Evolutionary conservation across 768 basidiomycete species (phyloP), one percentile per base, ranked within the genome.

Genomic region (Termitomyces sp.): DNA sequence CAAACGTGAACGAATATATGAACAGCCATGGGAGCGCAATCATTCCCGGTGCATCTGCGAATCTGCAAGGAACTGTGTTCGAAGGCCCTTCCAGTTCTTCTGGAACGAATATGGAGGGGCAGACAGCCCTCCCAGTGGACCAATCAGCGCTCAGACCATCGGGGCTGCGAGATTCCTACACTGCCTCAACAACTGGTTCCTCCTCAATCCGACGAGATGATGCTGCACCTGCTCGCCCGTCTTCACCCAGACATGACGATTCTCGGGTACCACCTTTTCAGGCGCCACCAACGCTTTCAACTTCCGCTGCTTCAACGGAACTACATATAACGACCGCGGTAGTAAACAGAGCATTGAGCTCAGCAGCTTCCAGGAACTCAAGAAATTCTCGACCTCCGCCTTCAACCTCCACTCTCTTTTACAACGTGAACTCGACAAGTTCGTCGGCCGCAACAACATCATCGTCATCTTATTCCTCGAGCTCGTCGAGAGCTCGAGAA

Each of bases 21-120:
- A 35, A 51, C 15, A 51, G 54, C 22, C 64, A 58, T 44, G 66
- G 66, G 55, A 58, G 66, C 47, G 70, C 67, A 0, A 66, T 69
- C 38, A 66, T 73, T 15, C 61, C 71, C 0, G 70, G 70, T 15
- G 68, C 72, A 17, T 58, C 60, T 5, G 68, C 69, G 2, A 64
- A 63, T 24, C 69, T 73, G n/a, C 66, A 62, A 6, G 19, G 41
- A 34, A 56, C 38, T 35, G 52, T 59, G 34, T 53, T 55, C 21
- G 54, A 52, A 12, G 30, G 43, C 9, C 22, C 43, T 32, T 11
- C 46, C 26, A 10, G 26, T 45, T 5, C 38, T 34, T 10, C 15
- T 24, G 14, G n/a, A 45, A 9, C 59, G 19, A 21, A 24, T 28
- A 35, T 32, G 34, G 34, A 44, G 9, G 22, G 22, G 15, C 45